phyloP scores from a whole-genome alignment of 345 rosid genomes.

The Syzygium jambos region DNA sequence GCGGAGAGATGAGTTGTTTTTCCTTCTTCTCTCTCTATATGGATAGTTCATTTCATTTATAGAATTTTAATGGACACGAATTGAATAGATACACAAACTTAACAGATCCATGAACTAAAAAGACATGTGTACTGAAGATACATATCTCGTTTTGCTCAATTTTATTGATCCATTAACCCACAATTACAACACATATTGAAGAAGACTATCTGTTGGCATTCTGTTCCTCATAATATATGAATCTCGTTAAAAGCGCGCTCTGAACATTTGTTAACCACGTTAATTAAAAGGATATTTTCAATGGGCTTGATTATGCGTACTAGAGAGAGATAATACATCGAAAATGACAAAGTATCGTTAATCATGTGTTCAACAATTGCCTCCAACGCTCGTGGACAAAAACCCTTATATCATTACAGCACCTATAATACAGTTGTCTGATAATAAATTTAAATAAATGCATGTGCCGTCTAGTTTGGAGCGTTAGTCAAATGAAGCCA shows the following conservation, averaged over 20 bases:
- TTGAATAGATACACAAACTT: no score
- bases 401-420: neutral
- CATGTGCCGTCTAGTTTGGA: neutral
- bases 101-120: no score
- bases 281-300: neutral
- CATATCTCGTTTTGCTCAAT: no score
- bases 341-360: neutral
- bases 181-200: neutral
- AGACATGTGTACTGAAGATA: no score
- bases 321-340: neutral
- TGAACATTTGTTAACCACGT: neutral
- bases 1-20: no score
- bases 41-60: no score
- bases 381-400: neutral
- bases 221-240: no score
- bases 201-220: neutral
- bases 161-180: no score
- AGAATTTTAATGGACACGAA: no score
- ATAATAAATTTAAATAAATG: neutral
- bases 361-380: neutral
- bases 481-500: neutral
- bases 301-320: neutral
- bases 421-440: neutral
- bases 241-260: neutral
- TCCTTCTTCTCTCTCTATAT: no score